Base-by-base conservation (phyloP, 2,329 filamentous ascomycete species). In the Macrophomina phaseolina region DNA sequence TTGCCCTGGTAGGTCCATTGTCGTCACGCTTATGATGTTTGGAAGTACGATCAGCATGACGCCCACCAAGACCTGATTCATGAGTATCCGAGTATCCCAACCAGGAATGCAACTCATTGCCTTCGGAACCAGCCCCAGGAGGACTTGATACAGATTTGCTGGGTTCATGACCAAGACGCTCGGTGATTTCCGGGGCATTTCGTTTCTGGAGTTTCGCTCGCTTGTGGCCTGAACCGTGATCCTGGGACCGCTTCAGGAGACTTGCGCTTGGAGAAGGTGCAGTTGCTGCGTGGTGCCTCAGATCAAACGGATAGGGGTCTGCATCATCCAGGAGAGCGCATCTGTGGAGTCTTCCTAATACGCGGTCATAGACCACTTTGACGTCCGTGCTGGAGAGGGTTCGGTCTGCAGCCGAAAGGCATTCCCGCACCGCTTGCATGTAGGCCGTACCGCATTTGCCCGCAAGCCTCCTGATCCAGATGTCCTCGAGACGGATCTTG, bases 401-500 rank as follows among this genome's bases (percentile, higher is more conserved):
- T 18, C 70, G 71, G 69, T 93, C 90, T 2, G 90, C 88, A n/a
- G 90, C 89, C 67, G 84, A 84, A 82, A 90, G 89, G 71, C 91
- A 93, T 3, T 87, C 84, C 73, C 91, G 86, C 1, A 92, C 90
- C 0, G 90, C 91, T 73, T 89, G 90, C 85, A 89, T 90, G 76
- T 93, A 94, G 0, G 91, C 82, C 7, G 87, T 90, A 14, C 91
- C 91, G 70, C 91, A 93, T 73, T 87, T 87, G 3, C 87, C 86
- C 0, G 88, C 85, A 1, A 93, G 80, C 69, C 87, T 86, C 1
- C 88, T 84, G 2, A 91, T 83, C 72, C 88, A 90, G 1, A 89
- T 82, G 70, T 85, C 86, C 73, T 89, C 86, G n/a, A 90, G 81
- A 45, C 87, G 81, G 60, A 86, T 81, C 73, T 89, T 89, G 79